phyloP scores from a whole-genome alignment of 1,284 basidiomycete species.

The Volvariella volvacea region DNA sequence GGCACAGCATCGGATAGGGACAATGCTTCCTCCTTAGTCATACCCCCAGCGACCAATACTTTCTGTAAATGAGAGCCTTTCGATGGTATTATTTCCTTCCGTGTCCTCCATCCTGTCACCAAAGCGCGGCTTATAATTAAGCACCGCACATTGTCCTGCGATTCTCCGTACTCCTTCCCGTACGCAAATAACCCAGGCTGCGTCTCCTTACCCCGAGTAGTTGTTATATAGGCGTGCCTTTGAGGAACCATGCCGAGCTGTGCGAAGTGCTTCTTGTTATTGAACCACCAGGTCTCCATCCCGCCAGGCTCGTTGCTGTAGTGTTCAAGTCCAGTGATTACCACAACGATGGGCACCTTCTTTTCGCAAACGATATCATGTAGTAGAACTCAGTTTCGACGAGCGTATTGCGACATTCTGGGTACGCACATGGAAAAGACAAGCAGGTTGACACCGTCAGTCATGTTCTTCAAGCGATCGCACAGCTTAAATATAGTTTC shows the following conservation, averaged over 20 bases:
- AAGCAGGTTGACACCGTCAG: conserved; percentile 32
- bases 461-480: conserved; percentile 23
- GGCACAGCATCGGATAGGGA: too few species aligned
- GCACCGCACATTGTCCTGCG: conserved; percentile 12
- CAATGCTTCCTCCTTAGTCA: too few species aligned
- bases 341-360: conserved; percentile 31
- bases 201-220: conserved; percentile 16
- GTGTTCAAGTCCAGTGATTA: conserved; percentile 33
- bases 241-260: conserved; percentile 21
- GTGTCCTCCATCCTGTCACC: conserved; percentile 9
- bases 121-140: conserved; percentile 10
- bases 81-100: too few species aligned
- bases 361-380: conserved; percentile 28
- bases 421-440: conserved; percentile 32
- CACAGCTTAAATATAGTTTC: conserved; percentile 27
- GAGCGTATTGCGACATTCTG: conserved; percentile 25
- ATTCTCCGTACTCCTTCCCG: conserved; percentile 18
- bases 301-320: conserved; percentile 25
- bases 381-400: conserved; percentile 33
- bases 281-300: conserved; percentile 37
- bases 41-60: too few species aligned
- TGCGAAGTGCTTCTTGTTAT: conserved; percentile 25
- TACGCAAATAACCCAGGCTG: conserved; percentile 8
- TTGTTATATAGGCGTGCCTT: conserved; percentile 34
- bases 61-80: too few species aligned